A percentile compares a stretch with the other conserved stretches of the same genome.
phyloP scores from a whole-genome alignment of 1,284 basidiomycete species.

The Ceratorhiza oryzae-sativae region DNA sequence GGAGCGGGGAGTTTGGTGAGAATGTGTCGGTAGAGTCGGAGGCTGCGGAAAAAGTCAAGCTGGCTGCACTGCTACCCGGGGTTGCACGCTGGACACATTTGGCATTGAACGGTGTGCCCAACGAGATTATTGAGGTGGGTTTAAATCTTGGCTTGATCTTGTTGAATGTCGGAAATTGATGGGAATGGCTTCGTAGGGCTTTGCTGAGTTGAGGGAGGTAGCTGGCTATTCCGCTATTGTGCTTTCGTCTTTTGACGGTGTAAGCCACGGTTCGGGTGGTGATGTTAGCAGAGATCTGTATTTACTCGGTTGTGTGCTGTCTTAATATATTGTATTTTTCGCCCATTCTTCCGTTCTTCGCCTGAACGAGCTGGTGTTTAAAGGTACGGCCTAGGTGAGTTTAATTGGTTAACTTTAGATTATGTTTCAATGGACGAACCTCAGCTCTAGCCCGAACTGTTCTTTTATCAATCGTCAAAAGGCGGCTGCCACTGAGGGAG shows the following conservation, averaged over 20 bases:
- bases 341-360: not conserved
- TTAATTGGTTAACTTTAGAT: no score
- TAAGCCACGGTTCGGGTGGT: conserved; percentile 7
- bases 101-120: conserved; percentile 75
- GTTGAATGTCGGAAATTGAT: not conserved
- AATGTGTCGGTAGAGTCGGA: conserved; percentile 38
- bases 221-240: conserved; percentile 59
- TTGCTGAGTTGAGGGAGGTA: conserved; percentile 57
- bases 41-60: conserved; percentile 61
- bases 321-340: conserved; percentile 6
- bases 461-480: no score
- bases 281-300: not conserved
- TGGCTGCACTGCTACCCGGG: conserved; percentile 80
- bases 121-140: conserved; percentile 83
- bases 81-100: conserved; percentile 77
- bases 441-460: no score
- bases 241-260: conserved; percentile 54
- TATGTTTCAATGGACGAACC: no score
- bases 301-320: conserved; percentile 1
- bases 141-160: not conserved
- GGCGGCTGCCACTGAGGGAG: no score
- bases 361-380: no score
- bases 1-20: conserved; percentile 38
- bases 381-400: no score
- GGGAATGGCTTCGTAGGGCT: conserved; percentile 48